Conservation (phyloP, 2,329 filamentous ascomycete species). For the Dactylellina parvicollis region DNA sequence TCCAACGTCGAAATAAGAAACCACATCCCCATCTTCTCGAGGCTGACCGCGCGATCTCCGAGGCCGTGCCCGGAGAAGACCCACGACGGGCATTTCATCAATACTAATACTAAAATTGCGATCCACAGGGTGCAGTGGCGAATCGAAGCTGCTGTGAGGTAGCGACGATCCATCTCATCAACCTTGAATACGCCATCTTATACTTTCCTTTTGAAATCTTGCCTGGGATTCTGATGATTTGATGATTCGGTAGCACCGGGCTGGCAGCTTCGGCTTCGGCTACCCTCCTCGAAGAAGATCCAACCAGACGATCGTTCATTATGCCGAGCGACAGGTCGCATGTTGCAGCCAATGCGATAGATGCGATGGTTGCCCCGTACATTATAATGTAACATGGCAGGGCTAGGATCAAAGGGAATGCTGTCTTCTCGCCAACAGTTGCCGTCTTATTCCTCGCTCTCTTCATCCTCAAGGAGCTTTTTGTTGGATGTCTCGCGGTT, state of each 20-base stretch:
- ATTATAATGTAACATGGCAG: constrained; percentile 23
- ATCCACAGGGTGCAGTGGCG: constrained; percentile 1
- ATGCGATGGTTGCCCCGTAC: neutral
- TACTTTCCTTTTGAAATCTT: neutral
- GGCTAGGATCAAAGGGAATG: neutral
- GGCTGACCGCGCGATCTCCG: neutral
- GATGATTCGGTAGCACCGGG: constrained; percentile 7
- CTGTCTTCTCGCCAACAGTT: constrained; percentile 5
- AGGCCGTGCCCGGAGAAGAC: neutral
- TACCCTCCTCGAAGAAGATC: constrained; percentile 9
- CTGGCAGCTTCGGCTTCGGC: constrained; percentile 4
- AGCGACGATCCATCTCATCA: constrained; percentile 1
- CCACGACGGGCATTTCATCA: neutral
- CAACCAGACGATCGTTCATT: constrained; percentile 2
- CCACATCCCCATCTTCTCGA: neutral
- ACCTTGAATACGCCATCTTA: neutral
- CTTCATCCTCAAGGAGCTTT: constrained; percentile 2
- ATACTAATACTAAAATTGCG: neutral
- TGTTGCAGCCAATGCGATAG: constrained; percentile 5
- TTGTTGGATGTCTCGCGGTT: constrained; percentile 18
- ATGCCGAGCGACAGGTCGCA: constrained; percentile 16
- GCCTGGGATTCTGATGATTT: neutral
- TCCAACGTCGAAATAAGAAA: neutral
- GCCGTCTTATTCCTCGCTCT: constrained; percentile 11
- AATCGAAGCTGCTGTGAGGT: neutral